Evolutionary conservation across 371 early-diverging fungal species (phyloP).

Genomic region (Coemansia sp.): DNA sequence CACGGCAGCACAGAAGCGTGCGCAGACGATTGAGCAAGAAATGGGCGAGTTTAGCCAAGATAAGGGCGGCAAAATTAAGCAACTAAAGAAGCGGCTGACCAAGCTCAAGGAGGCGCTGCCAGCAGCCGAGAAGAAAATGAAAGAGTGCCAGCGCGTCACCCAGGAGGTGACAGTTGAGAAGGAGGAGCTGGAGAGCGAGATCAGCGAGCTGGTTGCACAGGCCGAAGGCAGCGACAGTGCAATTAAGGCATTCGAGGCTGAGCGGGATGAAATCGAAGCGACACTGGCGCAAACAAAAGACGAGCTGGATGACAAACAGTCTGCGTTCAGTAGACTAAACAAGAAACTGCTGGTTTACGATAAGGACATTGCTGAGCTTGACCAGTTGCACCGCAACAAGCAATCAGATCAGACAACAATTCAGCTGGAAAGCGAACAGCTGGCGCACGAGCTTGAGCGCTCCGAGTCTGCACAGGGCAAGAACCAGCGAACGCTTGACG

Average conservation of each 20-base stretch:
- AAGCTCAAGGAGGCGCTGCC: conserved; percentile 50
- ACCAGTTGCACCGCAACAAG: conserved; percentile 63
- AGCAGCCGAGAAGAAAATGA: conserved; percentile 57
- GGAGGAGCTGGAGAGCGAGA: conserved; percentile 48
- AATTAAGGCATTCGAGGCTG: conserved; percentile 28
- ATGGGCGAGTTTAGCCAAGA: conserved; percentile 85
- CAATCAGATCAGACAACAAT: conserved; percentile 61
- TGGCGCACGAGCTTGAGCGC: conserved; percentile 64
- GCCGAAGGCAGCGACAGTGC: conserved; percentile 32
- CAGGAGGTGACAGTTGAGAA: conserved; percentile 59
- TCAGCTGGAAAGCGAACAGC: conserved; percentile 71
- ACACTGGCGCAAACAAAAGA: conserved; percentile 47
- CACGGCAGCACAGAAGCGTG: conserved; percentile 22
- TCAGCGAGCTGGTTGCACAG: conserved; percentile 32
- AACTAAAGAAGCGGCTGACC: conserved; percentile 69
- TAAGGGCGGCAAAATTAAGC: conserved; percentile 80
- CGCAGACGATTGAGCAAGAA: conserved; percentile 74
- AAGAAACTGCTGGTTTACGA: conserved; percentile 57
- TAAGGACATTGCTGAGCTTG: conserved; percentile 65
- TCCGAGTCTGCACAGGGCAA: conserved; percentile 65
- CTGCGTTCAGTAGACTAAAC: conserved; percentile 54
- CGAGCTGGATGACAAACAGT: conserved; percentile 55
- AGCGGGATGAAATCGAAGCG: conserved; percentile 37
- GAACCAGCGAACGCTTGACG: conserved; percentile 56
- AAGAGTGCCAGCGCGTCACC: conserved; percentile 56